phyloP scores from a whole-genome alignment of 352 stramenopile species.

The Pythium graminicola region DNA sequence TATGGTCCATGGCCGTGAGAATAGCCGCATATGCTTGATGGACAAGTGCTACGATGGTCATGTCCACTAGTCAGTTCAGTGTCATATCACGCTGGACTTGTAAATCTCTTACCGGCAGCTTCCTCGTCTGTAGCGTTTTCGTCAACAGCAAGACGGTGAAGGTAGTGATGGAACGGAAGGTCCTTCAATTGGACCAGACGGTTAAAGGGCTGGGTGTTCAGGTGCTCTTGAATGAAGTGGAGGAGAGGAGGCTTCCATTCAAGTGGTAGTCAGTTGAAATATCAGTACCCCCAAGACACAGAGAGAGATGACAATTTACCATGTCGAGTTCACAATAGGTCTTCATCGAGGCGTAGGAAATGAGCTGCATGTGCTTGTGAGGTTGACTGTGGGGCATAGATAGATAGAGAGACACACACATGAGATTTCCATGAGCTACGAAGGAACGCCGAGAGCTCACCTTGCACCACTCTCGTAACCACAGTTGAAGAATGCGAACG shows the following conservation, averaged over 20 bases:
- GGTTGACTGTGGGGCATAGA: constrained; percentile 40
- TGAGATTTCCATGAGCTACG: too few relatives aligned
- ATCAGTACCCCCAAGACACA: neutral
- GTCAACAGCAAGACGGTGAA: constrained; percentile 49
- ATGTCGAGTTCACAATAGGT: constrained; percentile 50
- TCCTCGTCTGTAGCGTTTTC: constrained; percentile 33
- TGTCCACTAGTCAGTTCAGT: constrained; percentile 6
- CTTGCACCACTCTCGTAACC: constrained; percentile 74
- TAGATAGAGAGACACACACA: neutral
- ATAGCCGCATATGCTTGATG: constrained; percentile 42
- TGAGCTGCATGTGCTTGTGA: constrained; percentile 87
- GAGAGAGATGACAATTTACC: constrained; percentile 20
- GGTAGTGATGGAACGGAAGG: constrained; percentile 68
- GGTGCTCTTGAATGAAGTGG: constrained; percentile 57
- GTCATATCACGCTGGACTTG: too few relatives aligned
- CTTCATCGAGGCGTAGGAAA: constrained; percentile 71
- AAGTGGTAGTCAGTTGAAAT: constrained; percentile 5
- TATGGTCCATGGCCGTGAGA: constrained; percentile 37
- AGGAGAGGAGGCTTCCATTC: constrained; percentile 54
- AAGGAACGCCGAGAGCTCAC: too few relatives aligned
- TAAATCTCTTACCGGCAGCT: constrained; percentile 29
- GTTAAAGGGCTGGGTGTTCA: constrained; percentile 30
- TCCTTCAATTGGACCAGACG: constrained; percentile 45
- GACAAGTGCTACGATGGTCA: constrained; percentile 25
- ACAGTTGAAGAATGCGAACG: constrained; percentile 83